phyloP scores from a whole-genome alignment of 768 basidiomycete species.

The Floccularia luteovirens region DNA sequence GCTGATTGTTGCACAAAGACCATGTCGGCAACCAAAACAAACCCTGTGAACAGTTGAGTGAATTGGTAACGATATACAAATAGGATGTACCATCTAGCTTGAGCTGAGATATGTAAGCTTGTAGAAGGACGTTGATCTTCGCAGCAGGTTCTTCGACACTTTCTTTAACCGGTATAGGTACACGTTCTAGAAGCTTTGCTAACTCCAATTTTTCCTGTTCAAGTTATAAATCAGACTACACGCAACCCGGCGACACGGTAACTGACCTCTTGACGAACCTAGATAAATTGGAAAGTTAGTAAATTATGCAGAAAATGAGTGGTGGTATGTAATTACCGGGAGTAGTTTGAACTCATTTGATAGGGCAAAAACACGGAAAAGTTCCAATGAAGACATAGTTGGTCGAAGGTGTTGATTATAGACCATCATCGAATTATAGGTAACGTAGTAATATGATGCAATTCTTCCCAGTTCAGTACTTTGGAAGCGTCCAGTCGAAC shows the following conservation, averaged over 20 bases:
- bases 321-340: too few species aligned
- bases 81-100: constrained; percentile 69
- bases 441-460: constrained; percentile 93
- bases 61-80: background rate
- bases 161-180: constrained; percentile 97
- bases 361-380: constrained; percentile 93
- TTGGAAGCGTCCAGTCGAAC: constrained; percentile 81
- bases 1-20: constrained; percentile 98
- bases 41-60: constrained; percentile 34
- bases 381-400: constrained; percentile 80
- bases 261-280: too few species aligned
- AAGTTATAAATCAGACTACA: too few species aligned
- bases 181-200: constrained; percentile 83
- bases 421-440: constrained; percentile 91
- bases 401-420: constrained; percentile 92
- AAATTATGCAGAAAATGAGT: too few species aligned
- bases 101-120: constrained; percentile 90
- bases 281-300: too few species aligned
- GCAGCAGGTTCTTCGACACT: constrained; percentile 92
- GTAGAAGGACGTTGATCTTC: constrained; percentile 94
- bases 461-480: constrained; percentile 92
- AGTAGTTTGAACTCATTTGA: constrained; percentile 94
- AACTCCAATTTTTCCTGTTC: constrained; percentile 91
- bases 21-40: constrained; percentile 85
- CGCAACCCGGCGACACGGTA: too few species aligned